Percentiles rank a stretch among this genome's conserved stretches.
Conservation (phyloP, 1,284 basidiomycete genomes). For the Ceratobasidium sp. region DNA sequence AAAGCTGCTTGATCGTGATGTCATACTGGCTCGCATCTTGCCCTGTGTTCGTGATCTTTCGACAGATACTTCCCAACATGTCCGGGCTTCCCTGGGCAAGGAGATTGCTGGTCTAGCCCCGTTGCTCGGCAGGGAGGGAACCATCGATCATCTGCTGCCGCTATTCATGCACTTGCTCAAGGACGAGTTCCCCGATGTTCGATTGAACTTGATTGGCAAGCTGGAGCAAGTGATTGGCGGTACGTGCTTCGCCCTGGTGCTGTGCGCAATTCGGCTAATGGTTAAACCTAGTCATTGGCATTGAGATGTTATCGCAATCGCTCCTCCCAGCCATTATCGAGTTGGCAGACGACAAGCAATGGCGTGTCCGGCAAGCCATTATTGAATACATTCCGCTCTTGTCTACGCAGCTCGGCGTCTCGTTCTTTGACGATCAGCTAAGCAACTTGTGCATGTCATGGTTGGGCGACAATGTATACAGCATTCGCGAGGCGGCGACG, state of each 20-base stretch:
- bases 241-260: slow-evolving; percentile 58
- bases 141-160: slow-evolving; percentile 96
- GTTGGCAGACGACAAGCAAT: slow-evolving; percentile 99
- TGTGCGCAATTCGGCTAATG: slow-evolving; percentile 9
- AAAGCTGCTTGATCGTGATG: slow-evolving; percentile 93
- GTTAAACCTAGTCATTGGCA: slow-evolving; percentile 86
- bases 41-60: slow-evolving; percentile 98
- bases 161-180: slow-evolving; percentile 97
- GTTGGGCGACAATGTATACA: slow-evolving; percentile 98
- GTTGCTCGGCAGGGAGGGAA: slow-evolving; percentile 92
- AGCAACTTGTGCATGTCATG: slow-evolving; percentile 99
- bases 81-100: slow-evolving; percentile 95
- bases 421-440: slow-evolving; percentile 98
- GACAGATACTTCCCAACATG: slow-evolving; percentile 95
- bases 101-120: slow-evolving; percentile 99
- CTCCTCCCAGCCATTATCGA: slow-evolving; percentile 98
- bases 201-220: slow-evolving; percentile 99
- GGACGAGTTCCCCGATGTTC: slow-evolving; percentile 99
- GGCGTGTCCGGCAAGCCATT: slow-evolving; percentile 99
- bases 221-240: slow-evolving; percentile 96
- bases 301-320: slow-evolving; percentile 94
- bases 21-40: slow-evolving; percentile 92
- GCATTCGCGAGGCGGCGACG: slow-evolving; percentile 97
- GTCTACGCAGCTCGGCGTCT: slow-evolving; percentile 95
- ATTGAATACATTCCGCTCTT: slow-evolving; percentile 97